A percentile compares a stretch with the other conserved stretches of the same genome.
Evolutionary conservation across 148 eudicot genomes (phyloP).

Genomic region (Suaeda aralocaspica): DNA sequence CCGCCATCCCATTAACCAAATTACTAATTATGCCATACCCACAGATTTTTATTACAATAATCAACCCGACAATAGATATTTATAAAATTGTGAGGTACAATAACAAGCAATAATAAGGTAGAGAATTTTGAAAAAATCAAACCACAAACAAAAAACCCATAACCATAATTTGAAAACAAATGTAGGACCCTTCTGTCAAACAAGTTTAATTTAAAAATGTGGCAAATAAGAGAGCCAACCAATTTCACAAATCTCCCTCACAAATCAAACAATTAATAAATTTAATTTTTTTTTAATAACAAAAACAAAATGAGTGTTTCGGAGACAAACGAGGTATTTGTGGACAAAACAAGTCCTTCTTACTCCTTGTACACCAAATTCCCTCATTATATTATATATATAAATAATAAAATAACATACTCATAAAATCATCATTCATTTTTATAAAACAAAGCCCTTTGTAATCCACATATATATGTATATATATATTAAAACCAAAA

Average conservation of each 20-base stretch:
- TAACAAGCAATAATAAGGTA: no score
- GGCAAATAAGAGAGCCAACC: conserved; percentile 7
- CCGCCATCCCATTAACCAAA: no score
- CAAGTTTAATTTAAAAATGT: conserved; percentile 4
- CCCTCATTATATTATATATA: not conserved
- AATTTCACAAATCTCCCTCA: not conserved
- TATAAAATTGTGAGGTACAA: no score
- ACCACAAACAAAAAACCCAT: not conserved
- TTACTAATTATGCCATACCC: no score
- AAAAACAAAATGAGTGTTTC: conserved; percentile 1
- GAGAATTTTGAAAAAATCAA: not conserved
- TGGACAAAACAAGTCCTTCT: conserved; percentile 12
- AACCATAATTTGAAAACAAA: no score
- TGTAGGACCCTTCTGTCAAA: no score
- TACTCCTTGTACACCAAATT: not conserved
- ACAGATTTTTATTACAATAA: no score
- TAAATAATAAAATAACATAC: no score
- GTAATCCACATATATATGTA: not conserved
- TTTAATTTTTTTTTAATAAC: not conserved
- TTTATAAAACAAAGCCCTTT: not conserved
- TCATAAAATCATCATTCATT: no score
- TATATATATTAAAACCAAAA: not conserved
- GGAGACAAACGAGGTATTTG: conserved; percentile 26
- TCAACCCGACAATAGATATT: no score
- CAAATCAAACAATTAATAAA: no score